Evolutionary conservation across 202 grass and related monocot genomes (phyloP).

Genomic region (Schoenoplectus tabernaemontani): DNA sequence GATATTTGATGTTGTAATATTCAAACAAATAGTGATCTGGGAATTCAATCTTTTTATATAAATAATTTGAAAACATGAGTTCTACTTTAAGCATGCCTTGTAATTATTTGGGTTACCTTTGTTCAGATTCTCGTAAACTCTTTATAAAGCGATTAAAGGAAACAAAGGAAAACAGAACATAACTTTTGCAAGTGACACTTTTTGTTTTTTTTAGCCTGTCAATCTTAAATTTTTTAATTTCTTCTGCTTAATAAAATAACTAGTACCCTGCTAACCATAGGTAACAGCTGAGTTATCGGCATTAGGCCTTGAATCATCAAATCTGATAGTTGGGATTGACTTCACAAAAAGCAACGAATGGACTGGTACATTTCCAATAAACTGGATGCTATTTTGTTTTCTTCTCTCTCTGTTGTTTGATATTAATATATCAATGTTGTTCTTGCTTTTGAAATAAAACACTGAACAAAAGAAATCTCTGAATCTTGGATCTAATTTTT

Average conservation of each 20-base stretch:
- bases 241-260: neutral
- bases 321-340: slow-evolving; percentile 82
- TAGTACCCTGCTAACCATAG: slow-evolving; percentile 19
- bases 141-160: neutral
- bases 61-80: neutral
- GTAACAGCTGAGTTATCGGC: slow-evolving; percentile 46
- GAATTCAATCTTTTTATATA: neutral
- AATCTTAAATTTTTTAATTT: neutral
- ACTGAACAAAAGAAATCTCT: neutral
- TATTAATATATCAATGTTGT: neutral
- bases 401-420: neutral
- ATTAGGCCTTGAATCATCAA: slow-evolving; percentile 80
- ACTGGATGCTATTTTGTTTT: neutral
- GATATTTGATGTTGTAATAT: neutral
- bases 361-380: slow-evolving; percentile 36
- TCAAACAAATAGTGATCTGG: neutral
- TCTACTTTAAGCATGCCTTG: neutral
- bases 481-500: neutral
- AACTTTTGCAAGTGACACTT: neutral
- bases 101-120: neutral
- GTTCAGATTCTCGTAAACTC: neutral
- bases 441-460: neutral
- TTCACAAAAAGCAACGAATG: slow-evolving; percentile 99
- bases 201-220: neutral
- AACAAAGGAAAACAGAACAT: neutral